Percentiles rank a stretch among this genome's conserved stretches.
These are phyloP conservation scores for Dendrobium huoshanense DNA, from an alignment of 106 monocot species.

Conservation along the genomic window DNA sequence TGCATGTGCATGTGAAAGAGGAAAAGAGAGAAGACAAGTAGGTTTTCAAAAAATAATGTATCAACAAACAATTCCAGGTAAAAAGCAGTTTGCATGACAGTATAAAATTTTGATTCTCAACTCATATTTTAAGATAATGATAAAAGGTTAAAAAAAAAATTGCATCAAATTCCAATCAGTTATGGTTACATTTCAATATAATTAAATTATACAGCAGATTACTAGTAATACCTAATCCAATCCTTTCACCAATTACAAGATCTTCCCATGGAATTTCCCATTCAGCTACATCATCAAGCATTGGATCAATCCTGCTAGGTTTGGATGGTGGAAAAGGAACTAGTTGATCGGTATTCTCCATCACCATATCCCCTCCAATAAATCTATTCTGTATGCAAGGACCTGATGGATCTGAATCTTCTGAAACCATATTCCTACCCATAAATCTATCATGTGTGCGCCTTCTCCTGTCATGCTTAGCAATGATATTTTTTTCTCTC, in stretches of 20 bases:
- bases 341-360: slow-evolving; percentile 28
- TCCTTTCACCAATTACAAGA: slow-evolving; percentile 95
- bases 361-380: slow-evolving; percentile 22
- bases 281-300: slow-evolving; percentile 91
- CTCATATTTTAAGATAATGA: not conserved
- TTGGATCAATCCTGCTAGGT: slow-evolving; percentile 50
- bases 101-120: not conserved
- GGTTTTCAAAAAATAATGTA: not conserved
- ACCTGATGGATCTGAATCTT: slow-evolving; percentile 7
- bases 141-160: not conserved
- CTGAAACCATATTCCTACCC: slow-evolving; percentile 6
- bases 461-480: slow-evolving; percentile 35
- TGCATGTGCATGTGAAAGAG: not conserved
- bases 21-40: too few species aligned
- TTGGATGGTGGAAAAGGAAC: slow-evolving; percentile 16
- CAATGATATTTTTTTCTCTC: slow-evolving; percentile 17
- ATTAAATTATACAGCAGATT: not conserved
- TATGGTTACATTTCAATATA: not conserved
- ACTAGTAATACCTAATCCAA: slow-evolving; percentile 81
- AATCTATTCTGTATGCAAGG: slow-evolving; percentile 27
- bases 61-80: not conserved
- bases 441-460: slow-evolving; percentile 9
- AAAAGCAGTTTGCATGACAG: not conserved
- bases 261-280: slow-evolving; percentile 94
- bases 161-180: not conserved